A percentile compares a stretch with the other conserved stretches of the same genome.
Evolutionary conservation across 768 basidiomycete species (phyloP).

Genomic region (Lentinus brumalis): DNA sequence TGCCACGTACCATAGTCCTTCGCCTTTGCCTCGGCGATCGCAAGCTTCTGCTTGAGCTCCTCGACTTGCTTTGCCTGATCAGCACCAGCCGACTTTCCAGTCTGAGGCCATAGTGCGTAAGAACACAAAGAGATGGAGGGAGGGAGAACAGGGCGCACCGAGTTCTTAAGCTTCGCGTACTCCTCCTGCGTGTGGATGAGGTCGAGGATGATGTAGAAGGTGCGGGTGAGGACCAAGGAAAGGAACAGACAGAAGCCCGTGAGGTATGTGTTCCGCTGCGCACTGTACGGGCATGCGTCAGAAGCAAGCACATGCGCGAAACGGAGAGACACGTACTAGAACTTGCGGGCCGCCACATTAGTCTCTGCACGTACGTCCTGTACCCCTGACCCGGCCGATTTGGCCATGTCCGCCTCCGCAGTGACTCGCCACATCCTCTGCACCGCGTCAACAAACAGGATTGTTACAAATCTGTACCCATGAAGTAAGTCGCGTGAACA

Average conservation of each 20-base stretch:
- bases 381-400: conserved; percentile 48
- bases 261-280: conserved; percentile 90
- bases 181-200: conserved; percentile 90
- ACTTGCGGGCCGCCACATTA: conserved; percentile 89
- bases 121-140: background rate
- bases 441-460: conserved; percentile 89
- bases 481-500: background rate
- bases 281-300: conserved; percentile 42
- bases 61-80: conserved; percentile 60
- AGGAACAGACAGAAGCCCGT: conserved; percentile 95
- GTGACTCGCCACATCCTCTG: conserved; percentile 89
- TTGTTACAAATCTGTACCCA: conserved; percentile 67
- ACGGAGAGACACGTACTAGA: conserved; percentile 58
- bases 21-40: conserved; percentile 54
- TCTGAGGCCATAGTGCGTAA: conserved; percentile 26
- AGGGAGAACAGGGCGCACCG: conserved; percentile 21
- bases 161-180: conserved; percentile 78
- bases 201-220: conserved; percentile 90
- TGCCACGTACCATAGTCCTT: conserved; percentile 45
- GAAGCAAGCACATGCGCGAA: background rate
- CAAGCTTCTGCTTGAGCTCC: conserved; percentile 69
- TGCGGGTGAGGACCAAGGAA: conserved; percentile 90
- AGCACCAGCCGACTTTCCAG: conserved; percentile 35
- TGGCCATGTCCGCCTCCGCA: conserved; percentile 70
- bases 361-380: conserved; percentile 79